Conservation (phyloP, 1,284 basidiomycete species). For the Cryptococcus sp. region DNA sequence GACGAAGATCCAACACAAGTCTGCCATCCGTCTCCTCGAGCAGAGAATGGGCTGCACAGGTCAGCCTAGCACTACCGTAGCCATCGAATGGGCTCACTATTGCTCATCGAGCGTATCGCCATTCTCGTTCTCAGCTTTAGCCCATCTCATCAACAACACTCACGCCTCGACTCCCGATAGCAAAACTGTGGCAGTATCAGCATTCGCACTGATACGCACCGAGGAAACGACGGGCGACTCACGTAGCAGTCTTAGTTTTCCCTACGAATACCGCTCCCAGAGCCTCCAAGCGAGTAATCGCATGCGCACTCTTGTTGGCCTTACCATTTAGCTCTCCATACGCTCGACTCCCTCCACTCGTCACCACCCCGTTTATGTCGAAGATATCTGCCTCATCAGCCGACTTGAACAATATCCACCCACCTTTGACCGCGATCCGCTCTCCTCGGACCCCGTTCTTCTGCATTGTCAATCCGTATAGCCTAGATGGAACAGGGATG, state of each 20-base stretch:
- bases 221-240: too few species aligned
- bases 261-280: constrained; percentile 53
- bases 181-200: background rate
- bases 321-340: constrained; percentile 14
- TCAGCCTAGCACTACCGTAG: background rate
- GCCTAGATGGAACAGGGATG: constrained; percentile 30
- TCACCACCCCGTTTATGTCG: constrained; percentile 26
- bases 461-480: constrained; percentile 16
- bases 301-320: constrained; percentile 12
- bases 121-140: constrained; percentile 33
- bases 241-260: constrained; percentile 55
- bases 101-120: constrained; percentile 51
- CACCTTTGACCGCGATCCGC: constrained; percentile 32
- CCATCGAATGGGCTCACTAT: constrained; percentile 4
- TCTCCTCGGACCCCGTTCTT: constrained; percentile 18
- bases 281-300: constrained; percentile 50
- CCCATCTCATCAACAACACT: background rate
- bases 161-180: background rate
- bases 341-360: constrained; percentile 19
- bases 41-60: constrained; percentile 51
- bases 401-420: background rate
- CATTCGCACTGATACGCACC: too few species aligned
- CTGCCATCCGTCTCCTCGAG: constrained; percentile 53
- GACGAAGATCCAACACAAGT: constrained; percentile 47
- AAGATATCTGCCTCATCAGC: constrained; percentile 15